phyloP scores from a whole-genome alignment of 108 stramenopile genomes.

The Skeletonema potamos region DNA sequence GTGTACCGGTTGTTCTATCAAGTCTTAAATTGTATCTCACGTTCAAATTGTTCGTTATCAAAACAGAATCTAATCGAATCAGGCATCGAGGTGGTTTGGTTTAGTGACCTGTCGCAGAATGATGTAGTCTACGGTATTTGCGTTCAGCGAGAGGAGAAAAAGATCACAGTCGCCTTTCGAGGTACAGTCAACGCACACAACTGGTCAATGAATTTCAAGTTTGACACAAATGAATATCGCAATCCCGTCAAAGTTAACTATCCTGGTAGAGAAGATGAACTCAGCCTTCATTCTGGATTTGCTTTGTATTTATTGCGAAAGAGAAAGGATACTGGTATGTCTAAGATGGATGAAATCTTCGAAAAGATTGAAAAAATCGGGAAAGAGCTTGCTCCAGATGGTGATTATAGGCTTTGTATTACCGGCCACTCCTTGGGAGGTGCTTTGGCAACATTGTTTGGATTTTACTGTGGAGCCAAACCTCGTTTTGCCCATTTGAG shows the following conservation, averaged over 20 bases:
- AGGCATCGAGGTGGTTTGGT: constrained; percentile 28
- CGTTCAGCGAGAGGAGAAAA: constrained; percentile 14
- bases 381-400: constrained; percentile 14
- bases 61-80: constrained; percentile 23
- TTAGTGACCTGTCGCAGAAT: constrained; percentile 9
- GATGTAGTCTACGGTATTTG: constrained; percentile 36
- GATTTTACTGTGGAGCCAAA: constrained; percentile 27
- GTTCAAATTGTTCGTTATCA: not conserved
- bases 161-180: constrained; percentile 19
- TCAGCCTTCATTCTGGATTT: constrained; percentile 21
- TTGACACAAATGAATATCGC: constrained; percentile 11
- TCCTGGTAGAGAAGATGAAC: constrained; percentile 6
- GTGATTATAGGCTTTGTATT: constrained; percentile 23
- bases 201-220: constrained; percentile 15
- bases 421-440: constrained; percentile 49
- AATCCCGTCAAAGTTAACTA: constrained; percentile 25
- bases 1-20: not conserved
- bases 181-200: constrained; percentile 22
- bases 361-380: constrained; percentile 20
- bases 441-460: constrained; percentile 43
- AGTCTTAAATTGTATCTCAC: not conserved
- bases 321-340: constrained; percentile 16
- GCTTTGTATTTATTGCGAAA: constrained; percentile 20
- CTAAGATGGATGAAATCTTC: constrained; percentile 27
- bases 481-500: constrained; percentile 15